Evolutionary conservation across 2,329 filamentous ascomycete species (phyloP), one percentile per base, ranked within the genome.

Genomic region (Akanthomyces dipterigenus): DNA sequence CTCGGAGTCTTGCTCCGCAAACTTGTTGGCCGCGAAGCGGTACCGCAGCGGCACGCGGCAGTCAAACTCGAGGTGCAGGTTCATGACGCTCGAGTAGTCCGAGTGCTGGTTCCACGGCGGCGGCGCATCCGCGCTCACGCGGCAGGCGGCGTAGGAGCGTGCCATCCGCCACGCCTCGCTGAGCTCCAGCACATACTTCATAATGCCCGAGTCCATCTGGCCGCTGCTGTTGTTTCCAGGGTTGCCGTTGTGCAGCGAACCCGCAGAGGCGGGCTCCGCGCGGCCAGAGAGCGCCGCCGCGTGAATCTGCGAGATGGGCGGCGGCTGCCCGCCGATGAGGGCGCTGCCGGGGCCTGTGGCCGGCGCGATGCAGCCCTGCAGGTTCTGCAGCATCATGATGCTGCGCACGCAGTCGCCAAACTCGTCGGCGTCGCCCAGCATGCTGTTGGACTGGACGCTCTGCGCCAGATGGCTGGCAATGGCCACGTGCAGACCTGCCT

Each of bases 11-110:
- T 74, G 72, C 20, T 80, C 74, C 0, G 71, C 73, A 53, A 82
- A 76, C n/a, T 77, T 75, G 8, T 79, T 77, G 4, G 76, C 75
- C 20, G 78, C 76, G 63, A 81, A 83, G 1, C 80, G 77, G 67
- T 82, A 80, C 16, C 74, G 76, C 22, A 77, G 75, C 1, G 80
- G 80, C 65, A 82, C 77, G 3, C 74, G 73, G 7, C 79, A 81
- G 65, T 83, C 81, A 24, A 80, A 72, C 11, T 82, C 79, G 74
- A 82, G 80, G 58, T 81, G 78, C 14, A 76, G 67, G 3, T 77
- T 75, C 55, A 80, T 76, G 31, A 82, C 78, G n/a, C 73, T 76
- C 0, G 80, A 77, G 63, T 82, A 82, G 55, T 82, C 79, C 0
- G 80, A 83, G 50, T 79, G 73, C 0, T 78, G 73, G 11, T 78